These are phyloP conservation scores for Parachaetomium inaequale DNA, from an alignment of 495 filamentous ascomycete genomes.

Conservation along the genomic window DNA sequence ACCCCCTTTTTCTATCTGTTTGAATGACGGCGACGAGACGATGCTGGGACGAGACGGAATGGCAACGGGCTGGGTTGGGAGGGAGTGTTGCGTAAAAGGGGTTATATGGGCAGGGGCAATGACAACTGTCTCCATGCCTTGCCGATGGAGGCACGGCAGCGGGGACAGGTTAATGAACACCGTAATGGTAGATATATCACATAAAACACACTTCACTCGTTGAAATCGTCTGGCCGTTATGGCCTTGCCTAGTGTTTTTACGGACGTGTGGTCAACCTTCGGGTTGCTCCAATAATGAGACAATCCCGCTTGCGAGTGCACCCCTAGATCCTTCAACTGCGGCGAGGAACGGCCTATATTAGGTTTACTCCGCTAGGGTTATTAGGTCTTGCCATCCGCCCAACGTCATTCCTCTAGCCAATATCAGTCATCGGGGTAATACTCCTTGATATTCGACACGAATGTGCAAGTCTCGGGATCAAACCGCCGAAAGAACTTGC, in stretches of 20 bases:
- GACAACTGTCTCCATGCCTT: too few relatives aligned
- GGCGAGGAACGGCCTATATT: background rate
- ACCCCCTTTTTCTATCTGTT: constrained; percentile 21
- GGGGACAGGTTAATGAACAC: background rate
- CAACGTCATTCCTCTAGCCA: background rate
- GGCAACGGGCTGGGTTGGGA: background rate
- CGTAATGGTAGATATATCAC: background rate
- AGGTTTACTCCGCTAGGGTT: too few relatives aligned
- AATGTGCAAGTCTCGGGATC: constrained; percentile 62
- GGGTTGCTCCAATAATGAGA: background rate
- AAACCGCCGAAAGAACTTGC: constrained; percentile 87
- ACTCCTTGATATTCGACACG: constrained; percentile 79
- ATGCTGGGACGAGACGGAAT: background rate
- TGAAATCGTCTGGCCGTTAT: background rate
- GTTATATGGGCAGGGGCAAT: background rate
- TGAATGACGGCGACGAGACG: constrained; percentile 7
- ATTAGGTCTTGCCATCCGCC: too few relatives aligned
- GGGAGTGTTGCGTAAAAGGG: background rate
- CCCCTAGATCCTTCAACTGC: background rate
- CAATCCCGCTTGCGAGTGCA: background rate
- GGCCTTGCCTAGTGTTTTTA: background rate
- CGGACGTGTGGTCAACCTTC: background rate
- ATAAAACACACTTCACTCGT: constrained; percentile 2
- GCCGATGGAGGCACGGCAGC: too few relatives aligned
- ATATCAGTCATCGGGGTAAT: constrained; percentile 77